A percentile compares a stretch with the other conserved stretches of the same genome.
Evolutionary conservation across 2,329 filamentous ascomycete species (phyloP).

Genomic region (Ophiostoma sp.): DNA sequence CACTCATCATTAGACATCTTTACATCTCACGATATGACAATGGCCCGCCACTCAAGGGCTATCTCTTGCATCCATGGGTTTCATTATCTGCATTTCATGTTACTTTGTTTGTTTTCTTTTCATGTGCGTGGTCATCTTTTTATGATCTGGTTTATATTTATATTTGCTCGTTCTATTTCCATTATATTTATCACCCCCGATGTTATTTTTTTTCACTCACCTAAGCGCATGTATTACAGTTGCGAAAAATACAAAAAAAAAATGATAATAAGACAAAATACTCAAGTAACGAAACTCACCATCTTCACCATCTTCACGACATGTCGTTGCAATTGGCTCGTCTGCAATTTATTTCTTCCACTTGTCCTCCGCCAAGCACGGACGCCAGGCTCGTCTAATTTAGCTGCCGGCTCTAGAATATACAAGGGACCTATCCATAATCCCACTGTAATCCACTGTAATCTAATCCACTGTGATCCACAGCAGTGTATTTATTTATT

Average conservation of each 20-base stretch:
- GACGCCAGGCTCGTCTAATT: background rate
- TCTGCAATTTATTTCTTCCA: background rate
- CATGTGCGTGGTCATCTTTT: too few relatives aligned
- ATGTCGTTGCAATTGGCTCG: background rate
- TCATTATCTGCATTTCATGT: background rate
- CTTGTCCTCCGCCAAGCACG: background rate
- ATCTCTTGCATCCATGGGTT: background rate
- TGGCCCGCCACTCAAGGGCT: background rate
- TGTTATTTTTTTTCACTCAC: background rate
- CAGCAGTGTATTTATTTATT: background rate
- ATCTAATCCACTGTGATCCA: background rate
- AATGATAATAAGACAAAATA: background rate
- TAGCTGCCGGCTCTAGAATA: background rate
- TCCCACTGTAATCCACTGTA: background rate
- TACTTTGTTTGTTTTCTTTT: background rate
- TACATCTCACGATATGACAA: background rate
- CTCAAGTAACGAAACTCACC: background rate
- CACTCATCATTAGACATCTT: background rate
- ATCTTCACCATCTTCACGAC: background rate
- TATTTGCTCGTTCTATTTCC: background rate
- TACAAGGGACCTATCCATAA: background rate
- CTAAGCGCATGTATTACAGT: background rate
- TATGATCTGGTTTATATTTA: background rate
- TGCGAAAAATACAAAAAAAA: background rate
- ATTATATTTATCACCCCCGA: background rate